Base-by-base conservation (phyloP, 495 filamentous ascomycete genomes). In the Poronia punctata region DNA sequence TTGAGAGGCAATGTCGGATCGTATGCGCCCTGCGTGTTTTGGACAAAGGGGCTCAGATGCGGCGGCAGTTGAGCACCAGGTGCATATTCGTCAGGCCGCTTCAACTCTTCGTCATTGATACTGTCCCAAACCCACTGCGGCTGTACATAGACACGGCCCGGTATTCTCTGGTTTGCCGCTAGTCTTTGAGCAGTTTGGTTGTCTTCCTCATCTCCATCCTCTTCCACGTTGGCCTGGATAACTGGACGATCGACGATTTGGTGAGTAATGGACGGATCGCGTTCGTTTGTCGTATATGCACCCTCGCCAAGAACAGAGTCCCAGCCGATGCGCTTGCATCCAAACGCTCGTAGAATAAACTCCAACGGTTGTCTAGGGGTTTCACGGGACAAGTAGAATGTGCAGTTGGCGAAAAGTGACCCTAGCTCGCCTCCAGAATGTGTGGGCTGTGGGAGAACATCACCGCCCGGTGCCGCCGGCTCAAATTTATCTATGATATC, bases 121-220 rank as follows among this genome's bases (percentile, higher is more conserved):
- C 84, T 86, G 48, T 98, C 92, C 92, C 92, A 98, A 10, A 98
- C 76, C 88, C 94, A 98, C 57, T 98, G 92, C 15, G 92, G 92
- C 65, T 98, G 92, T 34, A 98, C 62, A 50, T 97, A 97, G 31
- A 81, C 88, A 33, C 92, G 71, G 17, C 88, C 89, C 6, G 89
- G 88, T 44, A 96, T 80, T 23, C 89, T 76, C 42, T 77, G 74
- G 54, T 71, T 68, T 18, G 53, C 69, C 47, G 39, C 76, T 52
- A 75, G 66, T 51, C 61, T 69, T 54, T 66, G 69, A 31, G 56
- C 57, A 48, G 68, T 76, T 58, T 74, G 69, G 46, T 76, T 78
- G 44, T 79, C 73, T 32, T 75, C 70, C 1, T 61, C 65, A 17
- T 71, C 71, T 23, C 73, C 74, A 15, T 78, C 73, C 34, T 76